Conservation (phyloP, 257 asterid genomes). For the Ophiorrhiza pumila region DNA sequence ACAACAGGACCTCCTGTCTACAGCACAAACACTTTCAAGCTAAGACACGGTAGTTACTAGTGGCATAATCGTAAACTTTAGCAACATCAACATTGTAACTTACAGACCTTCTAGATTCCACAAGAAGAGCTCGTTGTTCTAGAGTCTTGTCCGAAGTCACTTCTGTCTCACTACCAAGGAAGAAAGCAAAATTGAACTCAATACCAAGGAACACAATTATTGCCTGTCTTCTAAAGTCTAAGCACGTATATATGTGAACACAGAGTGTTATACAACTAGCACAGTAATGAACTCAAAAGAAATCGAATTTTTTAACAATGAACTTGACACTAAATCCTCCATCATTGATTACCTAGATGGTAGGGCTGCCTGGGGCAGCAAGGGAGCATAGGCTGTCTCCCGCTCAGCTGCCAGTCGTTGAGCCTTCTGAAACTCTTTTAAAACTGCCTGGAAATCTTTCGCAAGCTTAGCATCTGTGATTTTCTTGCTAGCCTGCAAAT, state of each 20-base stretch:
- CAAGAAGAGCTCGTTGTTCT: conserved; percentile 64
- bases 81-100: neutral
- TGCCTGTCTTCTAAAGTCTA: neutral
- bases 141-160: conserved; percentile 39
- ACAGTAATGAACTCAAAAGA: neutral
- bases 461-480: conserved; percentile 93
- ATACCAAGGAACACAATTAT: conserved; percentile 7
- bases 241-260: neutral
- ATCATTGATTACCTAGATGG: conserved; percentile 51
- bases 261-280: neutral
- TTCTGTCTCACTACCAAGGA: conserved; percentile 46
- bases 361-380: conserved; percentile 45
- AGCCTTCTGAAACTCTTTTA: conserved; percentile 79
- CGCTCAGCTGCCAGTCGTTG: conserved; percentile 44
- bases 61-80: neutral
- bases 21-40: conserved; percentile 22
- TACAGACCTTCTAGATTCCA: conserved; percentile 72
- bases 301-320: too few relatives aligned
- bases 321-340: neutral
- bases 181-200: conserved; percentile 16
- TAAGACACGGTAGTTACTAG: conserved; percentile 7
- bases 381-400: conserved; percentile 74
- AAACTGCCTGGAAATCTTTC: conserved; percentile 84
- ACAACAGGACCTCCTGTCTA: conserved; percentile 78
- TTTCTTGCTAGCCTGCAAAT: conserved; percentile 78